A percentile compares a stretch with the other conserved stretches of the same genome.
phyloP scores from a whole-genome alignment of 768 basidiomycete genomes.

The Collybiopsis luxurians region DNA sequence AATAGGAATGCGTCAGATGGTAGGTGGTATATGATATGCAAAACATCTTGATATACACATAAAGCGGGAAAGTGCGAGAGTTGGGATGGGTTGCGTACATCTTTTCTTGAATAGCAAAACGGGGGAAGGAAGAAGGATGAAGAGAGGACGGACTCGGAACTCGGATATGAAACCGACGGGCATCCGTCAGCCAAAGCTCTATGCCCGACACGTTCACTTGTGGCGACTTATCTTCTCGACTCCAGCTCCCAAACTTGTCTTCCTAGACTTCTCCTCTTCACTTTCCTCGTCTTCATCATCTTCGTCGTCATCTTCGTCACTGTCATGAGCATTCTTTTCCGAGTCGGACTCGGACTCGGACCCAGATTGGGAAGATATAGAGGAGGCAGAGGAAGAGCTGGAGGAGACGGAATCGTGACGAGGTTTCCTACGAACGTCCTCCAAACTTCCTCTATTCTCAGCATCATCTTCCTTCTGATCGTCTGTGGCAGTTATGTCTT shows the following conservation, averaged over 20 bases:
- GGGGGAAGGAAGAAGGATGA: neutral
- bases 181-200: neutral
- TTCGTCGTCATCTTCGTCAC: slow-evolving; percentile 8
- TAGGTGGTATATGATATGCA: neutral
- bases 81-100: too few species aligned
- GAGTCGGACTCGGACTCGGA: slow-evolving; percentile 6
- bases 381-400: slow-evolving; percentile 4
- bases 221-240: slow-evolving; percentile 35
- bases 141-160: neutral
- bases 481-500: neutral
- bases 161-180: neutral
- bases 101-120: too few species aligned
- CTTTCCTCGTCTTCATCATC: slow-evolving; percentile 12
- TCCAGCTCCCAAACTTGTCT: slow-evolving; percentile 30
- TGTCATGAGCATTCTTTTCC: slow-evolving; percentile 11
- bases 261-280: slow-evolving; percentile 15
- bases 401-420: neutral
- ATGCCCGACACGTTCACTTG: slow-evolving; percentile 7
- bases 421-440: neutral
- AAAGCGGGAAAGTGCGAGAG: too few species aligned
- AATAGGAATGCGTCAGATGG: neutral
- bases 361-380: neutral
- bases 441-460: neutral
- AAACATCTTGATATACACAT: neutral
- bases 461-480: neutral